Evolutionary conservation across 2,329 filamentous ascomycete genomes (phyloP).

Genomic region (Geosmithia morbida): DNA sequence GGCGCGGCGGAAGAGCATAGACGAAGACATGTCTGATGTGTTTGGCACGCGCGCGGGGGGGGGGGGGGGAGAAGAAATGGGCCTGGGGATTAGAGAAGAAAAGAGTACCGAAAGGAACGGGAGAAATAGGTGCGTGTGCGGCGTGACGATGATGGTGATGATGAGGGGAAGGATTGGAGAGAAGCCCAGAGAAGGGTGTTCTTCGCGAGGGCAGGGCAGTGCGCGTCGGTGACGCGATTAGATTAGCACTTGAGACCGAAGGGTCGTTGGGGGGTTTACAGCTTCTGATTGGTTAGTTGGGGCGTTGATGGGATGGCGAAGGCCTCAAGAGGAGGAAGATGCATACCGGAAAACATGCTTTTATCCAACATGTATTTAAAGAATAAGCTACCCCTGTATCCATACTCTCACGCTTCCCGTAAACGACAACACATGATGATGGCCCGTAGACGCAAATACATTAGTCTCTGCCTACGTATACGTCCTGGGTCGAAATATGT

Average conservation of each 20-base stretch:
- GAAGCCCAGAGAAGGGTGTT: neutral
- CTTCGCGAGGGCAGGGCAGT: neutral
- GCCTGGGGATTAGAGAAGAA: too few species aligned
- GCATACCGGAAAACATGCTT: neutral
- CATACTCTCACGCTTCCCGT: too few species aligned
- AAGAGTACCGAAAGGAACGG: neutral
- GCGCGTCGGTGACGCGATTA: neutral
- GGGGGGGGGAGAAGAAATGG: slow-evolving; percentile 1
- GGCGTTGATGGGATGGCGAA: neutral
- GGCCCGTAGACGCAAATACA: too few species aligned
- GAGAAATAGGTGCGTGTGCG: neutral
- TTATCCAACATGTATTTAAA: neutral
- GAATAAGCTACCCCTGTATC: neutral
- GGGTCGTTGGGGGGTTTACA: neutral
- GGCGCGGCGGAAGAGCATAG: slow-evolving; percentile 38
- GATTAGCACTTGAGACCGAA: neutral
- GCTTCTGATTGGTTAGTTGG: neutral
- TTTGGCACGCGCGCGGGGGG: too few species aligned
- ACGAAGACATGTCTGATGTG: slow-evolving; percentile 23
- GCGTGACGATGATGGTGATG: neutral
- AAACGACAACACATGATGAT: too few species aligned
- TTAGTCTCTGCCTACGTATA: too few species aligned
- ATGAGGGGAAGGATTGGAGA: neutral
- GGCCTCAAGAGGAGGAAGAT: neutral
- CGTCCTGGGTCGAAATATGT: too few species aligned